A percentile compares a stretch with the other conserved stretches of the same genome.
phyloP scores from a whole-genome alignment of 1,284 basidiomycete species.

The Bondarzewia mesenterica region DNA sequence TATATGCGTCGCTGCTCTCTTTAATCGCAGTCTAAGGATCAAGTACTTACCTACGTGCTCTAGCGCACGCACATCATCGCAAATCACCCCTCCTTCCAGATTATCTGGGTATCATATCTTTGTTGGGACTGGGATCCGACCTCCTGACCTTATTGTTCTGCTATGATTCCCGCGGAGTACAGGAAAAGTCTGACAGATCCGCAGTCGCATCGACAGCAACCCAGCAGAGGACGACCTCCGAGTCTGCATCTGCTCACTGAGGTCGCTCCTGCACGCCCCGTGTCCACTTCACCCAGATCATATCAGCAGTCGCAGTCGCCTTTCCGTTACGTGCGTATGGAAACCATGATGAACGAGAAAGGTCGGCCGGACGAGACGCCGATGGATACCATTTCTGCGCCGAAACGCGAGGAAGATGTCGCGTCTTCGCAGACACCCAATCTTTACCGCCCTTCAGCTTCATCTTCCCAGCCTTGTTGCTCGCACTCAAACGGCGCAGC shows the following conservation, averaged over 20 bases:
- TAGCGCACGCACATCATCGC: not conserved
- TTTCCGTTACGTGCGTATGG: constrained; percentile 27
- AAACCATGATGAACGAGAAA: constrained; percentile 12
- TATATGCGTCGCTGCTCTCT: not conserved
- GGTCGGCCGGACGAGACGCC: constrained; percentile 1
- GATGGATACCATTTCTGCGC: not conserved
- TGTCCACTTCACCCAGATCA: constrained; percentile 15
- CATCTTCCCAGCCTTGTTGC: not conserved
- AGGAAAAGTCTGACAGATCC: constrained; percentile 3
- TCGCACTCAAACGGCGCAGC: not conserved
- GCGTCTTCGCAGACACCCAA: not conserved
- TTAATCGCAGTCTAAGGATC: not conserved
- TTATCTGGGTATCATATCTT: not conserved
- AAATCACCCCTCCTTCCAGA: not conserved
- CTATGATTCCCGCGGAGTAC: constrained; percentile 1
- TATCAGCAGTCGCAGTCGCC: constrained; percentile 19
- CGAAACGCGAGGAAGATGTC: constrained; percentile 5
- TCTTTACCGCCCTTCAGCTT: not conserved
- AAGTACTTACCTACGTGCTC: not conserved
- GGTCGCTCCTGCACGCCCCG: constrained; percentile 13
- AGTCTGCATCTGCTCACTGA: constrained; percentile 10
- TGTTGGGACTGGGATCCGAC: not conserved
- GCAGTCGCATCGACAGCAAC: not conserved
- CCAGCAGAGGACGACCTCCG: constrained; percentile 5
- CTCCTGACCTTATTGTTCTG: not conserved